Evolutionary conservation across 2,329 filamentous ascomycete genomes (phyloP).

Genomic region (Lasiodiplodia sp.): DNA sequence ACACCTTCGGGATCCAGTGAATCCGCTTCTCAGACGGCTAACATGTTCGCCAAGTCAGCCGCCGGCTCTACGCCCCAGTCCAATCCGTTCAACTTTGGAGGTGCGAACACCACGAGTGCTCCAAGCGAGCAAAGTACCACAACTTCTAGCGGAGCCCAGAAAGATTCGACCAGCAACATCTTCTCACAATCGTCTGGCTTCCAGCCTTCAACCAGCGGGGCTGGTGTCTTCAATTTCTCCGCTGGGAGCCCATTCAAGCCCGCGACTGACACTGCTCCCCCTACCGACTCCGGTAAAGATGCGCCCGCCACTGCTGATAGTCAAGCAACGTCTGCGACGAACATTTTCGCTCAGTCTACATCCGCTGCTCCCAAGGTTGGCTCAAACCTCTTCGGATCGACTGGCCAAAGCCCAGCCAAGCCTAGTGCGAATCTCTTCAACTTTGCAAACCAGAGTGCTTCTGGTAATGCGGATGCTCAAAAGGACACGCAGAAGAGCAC

Average conservation of each 20-base stretch:
- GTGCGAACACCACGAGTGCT: neutral
- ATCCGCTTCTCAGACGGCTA: slow-evolving; percentile 4
- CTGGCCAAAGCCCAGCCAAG: neutral
- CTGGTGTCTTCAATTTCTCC: neutral
- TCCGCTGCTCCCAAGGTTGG: neutral
- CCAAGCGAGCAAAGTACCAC: neutral
- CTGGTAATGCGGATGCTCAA: neutral
- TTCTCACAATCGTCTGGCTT: slow-evolving; percentile 2
- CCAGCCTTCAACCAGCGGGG: slow-evolving; percentile 10
- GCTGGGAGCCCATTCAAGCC: slow-evolving; percentile 4
- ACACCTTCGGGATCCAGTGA: neutral
- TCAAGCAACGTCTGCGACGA: neutral
- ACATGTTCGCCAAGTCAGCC: slow-evolving; percentile 7
- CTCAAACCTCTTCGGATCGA: slow-evolving; percentile 20
- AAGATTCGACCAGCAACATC: neutral
- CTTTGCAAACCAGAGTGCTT: neutral
- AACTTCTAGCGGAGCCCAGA: neutral
- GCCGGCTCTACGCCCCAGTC: neutral
- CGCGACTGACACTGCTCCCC: neutral
- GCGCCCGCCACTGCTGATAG: neutral
- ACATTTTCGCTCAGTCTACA: slow-evolving; percentile 16
- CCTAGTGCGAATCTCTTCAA: neutral
- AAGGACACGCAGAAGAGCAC: neutral
- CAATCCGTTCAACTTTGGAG: slow-evolving; percentile 11
- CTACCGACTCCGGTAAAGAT: neutral